Evolutionary conservation across 1,284 basidiomycete species (phyloP).

Genomic region (Ceratobasidium sp.): DNA sequence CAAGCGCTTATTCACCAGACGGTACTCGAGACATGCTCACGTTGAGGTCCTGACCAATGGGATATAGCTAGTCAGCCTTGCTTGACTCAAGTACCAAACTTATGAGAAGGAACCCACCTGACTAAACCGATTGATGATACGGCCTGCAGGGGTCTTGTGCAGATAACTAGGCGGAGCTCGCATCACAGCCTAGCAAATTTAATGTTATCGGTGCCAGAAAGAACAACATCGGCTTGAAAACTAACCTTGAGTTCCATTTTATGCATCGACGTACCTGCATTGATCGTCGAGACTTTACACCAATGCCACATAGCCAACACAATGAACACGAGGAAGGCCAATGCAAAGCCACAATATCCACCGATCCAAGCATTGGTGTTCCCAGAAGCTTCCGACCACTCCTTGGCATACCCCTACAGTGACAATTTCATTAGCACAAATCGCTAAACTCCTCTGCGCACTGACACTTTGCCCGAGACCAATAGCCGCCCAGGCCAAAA

Average conservation of each 20-base stretch:
- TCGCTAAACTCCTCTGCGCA: not conserved
- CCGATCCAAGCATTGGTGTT: conserved; percentile 43
- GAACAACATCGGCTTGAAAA: not conserved
- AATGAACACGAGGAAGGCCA: conserved; percentile 42
- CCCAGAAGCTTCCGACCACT: conserved; percentile 42
- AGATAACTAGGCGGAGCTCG: conserved; percentile 47
- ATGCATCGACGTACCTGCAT: conserved; percentile 12
- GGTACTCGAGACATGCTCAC: not conserved
- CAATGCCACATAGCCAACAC: conserved; percentile 45
- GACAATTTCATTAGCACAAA: not conserved
- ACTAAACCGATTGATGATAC: conserved; percentile 44
- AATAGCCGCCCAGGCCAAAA: conserved; percentile 18
- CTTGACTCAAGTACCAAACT: too few relatives aligned
- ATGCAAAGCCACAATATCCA: conserved; percentile 49
- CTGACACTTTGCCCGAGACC: conserved; percentile 19
- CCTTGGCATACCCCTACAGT: conserved; percentile 42
- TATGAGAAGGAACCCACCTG: conserved; percentile 13
- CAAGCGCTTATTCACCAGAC: not conserved
- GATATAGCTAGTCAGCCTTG: too few relatives aligned
- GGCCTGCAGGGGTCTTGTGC: conserved; percentile 42
- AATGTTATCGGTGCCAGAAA: conserved; percentile 45
- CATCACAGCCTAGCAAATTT: conserved; percentile 28
- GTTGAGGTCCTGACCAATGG: conserved; percentile 28
- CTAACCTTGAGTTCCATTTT: conserved; percentile 15
- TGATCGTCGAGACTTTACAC: conserved; percentile 15